Evolutionary conservation across 2,329 filamentous ascomycete species (phyloP), one percentile per base, ranked within the genome.

Genomic region (Hymenoscyphus scutula): DNA sequence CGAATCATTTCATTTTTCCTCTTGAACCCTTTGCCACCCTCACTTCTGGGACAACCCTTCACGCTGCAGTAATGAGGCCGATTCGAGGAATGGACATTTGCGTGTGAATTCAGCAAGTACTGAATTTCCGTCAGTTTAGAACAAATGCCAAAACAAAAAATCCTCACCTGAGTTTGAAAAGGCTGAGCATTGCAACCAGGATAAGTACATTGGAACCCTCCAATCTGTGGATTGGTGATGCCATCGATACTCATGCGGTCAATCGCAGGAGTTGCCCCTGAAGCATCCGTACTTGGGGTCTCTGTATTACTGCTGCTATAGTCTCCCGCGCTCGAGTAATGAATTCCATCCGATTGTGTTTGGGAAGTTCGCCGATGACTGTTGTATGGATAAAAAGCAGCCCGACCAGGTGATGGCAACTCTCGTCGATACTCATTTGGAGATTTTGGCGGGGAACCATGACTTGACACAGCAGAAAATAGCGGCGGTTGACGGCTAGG

Each of bases 1-100:
- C 87, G 77, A 55, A 89, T 89, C 87, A 89, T 89, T 73, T 89
- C 87, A 68, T 89, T 89, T 74, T 89, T 89, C 62, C 87, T 80
- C 74, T 89, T 89, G 74, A 90, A 90, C 0, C 87, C 87, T 67
- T 86, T 87, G 3, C 87, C 87, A 1, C 83, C 82, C 71, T 87
- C 83, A 56, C 82, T 83, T 58, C 86, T 80, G n/a, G 85, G 78
- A 69, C 87, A 89, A 0, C 82, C 84, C 56, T 80, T 78, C 0
- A 89, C 84, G 0, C 83, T 80, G 66, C 87, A 89, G 67, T 88
- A 89, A 71, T 89, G 86, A 7, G 87, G 87, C 32, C 87, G 79
- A 25, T 79, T 82, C 2, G 83, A 85, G 1, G 86, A 89, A 74
- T 89, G 87, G 3, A 89, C 87, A 66, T 89, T 89, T 59, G 88